Evolutionary conservation across 148 eudicot species (phyloP), one percentile per base, ranked within the genome.

Genomic region (Cornus florida): DNA sequence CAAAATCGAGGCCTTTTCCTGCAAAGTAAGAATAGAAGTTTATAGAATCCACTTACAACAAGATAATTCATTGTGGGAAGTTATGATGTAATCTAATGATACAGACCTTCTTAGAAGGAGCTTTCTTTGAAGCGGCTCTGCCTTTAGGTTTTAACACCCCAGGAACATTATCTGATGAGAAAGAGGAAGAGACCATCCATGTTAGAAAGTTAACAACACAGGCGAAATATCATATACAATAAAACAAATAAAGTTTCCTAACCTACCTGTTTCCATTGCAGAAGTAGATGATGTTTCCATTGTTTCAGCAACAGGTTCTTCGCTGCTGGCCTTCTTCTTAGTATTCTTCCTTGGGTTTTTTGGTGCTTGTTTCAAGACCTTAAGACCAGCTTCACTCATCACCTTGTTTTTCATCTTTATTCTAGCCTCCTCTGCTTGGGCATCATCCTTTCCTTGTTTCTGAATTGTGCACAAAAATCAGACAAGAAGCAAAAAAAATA

Each of bases 111-210:
- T 77, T 89, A 66, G 86, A 87, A 10, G 95, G 87, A 81, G 89
- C 94, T 81, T 93, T 96, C 90, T 91, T 96, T 53, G 90, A 67
- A 50, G 80, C 91, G 73, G 82, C 88, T 86, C 62, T 88, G 53
- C 81, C 92, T 86, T 83, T 93, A 33, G 88, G 89, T 79, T 95
- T 93, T 59, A 77, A 75, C 70, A 71, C 86, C 81, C 78, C 87
- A 48, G 78, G 84, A 69, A 23, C 85, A 28, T 77, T 84, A 71
- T 82, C 97, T 91, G 73, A 31, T 35, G 32, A 57, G 62, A 20
- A 50, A 71, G 39, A 33, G 39, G 70, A 9, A 24, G 22, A 64
- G 33, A 71, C 10, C 0, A 41, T 17, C 11, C 70, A 46, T 35
- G 38, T 35, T 35, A 50, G 33, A 59, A 56, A 38, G 6, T 22